Evolutionary conservation across 306 rosid species (phyloP).

Genomic region (Amphicarpaea edgeworthii): DNA sequence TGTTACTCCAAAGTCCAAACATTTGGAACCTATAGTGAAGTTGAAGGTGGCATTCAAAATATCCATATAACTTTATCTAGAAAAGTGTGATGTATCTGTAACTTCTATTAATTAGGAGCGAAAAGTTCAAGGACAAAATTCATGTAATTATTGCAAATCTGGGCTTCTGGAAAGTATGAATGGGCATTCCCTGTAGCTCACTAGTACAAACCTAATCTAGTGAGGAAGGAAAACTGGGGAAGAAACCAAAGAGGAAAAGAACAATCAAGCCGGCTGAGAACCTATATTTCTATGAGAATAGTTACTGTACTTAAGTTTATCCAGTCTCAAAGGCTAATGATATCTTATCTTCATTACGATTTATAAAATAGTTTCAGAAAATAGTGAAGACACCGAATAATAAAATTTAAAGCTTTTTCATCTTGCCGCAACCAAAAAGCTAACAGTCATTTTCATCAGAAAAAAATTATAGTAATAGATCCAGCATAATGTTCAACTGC

Average conservation of each 20-base stretch:
- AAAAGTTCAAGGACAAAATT: slow-evolving; percentile 11
- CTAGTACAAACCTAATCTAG: neutral
- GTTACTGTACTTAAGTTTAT: slow-evolving; percentile 14
- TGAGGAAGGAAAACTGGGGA: slow-evolving; percentile 13
- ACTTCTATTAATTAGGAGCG: neutral
- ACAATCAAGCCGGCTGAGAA: slow-evolving; percentile 6
- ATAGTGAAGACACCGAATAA: slow-evolving; percentile 2
- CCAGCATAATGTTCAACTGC: slow-evolving; percentile 28
- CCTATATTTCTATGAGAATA: slow-evolving; percentile 1
- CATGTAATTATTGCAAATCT: neutral
- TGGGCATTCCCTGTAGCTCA: slow-evolving; percentile 18
- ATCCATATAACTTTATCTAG: neutral
- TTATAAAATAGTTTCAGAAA: slow-evolving; percentile 22
- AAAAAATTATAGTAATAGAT: slow-evolving; percentile 9
- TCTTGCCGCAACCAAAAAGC: slow-evolving; percentile 16
- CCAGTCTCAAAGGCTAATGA: slow-evolving; percentile 10
- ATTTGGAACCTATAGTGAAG: slow-evolving; percentile 25
- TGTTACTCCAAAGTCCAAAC: slow-evolving; percentile 17
- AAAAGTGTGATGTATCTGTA: neutral
- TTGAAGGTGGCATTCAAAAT: slow-evolving; percentile 6
- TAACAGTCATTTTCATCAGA: slow-evolving; percentile 12
- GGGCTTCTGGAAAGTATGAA: slow-evolving; percentile 2
- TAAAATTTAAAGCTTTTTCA: neutral
- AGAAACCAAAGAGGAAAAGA: slow-evolving; percentile 13
- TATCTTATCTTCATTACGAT: too few species aligned